Evolutionary conservation across 371 early-diverging fungal genomes (phyloP), one percentile per base, ranked within the genome.

Genomic region (Saksenaea oblongispora): DNA sequence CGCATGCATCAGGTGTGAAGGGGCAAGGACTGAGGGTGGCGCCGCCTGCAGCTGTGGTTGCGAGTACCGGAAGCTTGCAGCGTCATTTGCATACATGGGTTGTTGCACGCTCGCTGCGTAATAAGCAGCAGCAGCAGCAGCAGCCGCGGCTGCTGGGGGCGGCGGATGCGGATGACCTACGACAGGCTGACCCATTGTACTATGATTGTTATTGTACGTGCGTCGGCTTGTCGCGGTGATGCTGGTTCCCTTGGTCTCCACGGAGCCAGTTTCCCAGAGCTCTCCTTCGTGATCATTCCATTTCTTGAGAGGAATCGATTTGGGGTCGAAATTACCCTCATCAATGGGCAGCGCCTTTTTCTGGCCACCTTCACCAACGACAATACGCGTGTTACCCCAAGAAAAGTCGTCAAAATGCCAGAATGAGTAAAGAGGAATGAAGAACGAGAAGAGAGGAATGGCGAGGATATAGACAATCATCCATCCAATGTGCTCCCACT

Each of bases 341-440:
- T 81, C 79, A 4, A 75, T 70, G 1, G 69, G 70, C 42, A 85
- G 36, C 0, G 72, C 73, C 54, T 78, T 83, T 82, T 92, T 91
- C 69, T 89, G 84, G 17, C 89, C 89, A 28, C 86, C 88, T 11
- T 89, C 90, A 28, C 89, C 93, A 3, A 89, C 73, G 0, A 93
- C 93, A 39, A 89, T 70, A 66, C 98, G 91, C 24, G 98, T 98
- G 71, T 95, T 95, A 68, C 98, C 98, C 97, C 98, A 97, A 8
- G 93, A 93, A 72, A 96, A 95, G 70, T 96, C 96, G 73, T 97
- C 96, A 84, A 96, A 94, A 77, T 95, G 94, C 95, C 95, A 95
- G 89, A 95, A 95, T 22, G 93, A 82, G 67, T 93, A 94, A 55
- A 94, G 62, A 9, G 93, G 93, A 53, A 93, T 85, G 44, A 89